Base-by-base conservation (phyloP, 2,329 filamentous ascomycete genomes). In the Pyrenochaeta sp. region DNA sequence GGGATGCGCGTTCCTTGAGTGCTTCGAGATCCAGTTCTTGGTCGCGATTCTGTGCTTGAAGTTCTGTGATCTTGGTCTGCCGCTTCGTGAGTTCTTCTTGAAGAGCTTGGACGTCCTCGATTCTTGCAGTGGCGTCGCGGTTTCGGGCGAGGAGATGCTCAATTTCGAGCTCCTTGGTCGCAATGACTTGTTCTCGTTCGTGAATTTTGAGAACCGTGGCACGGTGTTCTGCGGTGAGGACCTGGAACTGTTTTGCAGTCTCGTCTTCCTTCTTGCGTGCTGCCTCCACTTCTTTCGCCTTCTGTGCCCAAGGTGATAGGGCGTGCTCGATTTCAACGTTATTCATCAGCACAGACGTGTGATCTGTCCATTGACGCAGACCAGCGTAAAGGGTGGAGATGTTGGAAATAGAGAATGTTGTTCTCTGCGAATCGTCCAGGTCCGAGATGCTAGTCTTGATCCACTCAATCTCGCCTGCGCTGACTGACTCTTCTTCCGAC, bases 201-300 rank as follows among this genome's bases (percentile, higher is more conserved):
- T 92, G 89, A 26, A 81, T 67, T 44, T 75, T 68, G 13, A 73
- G 66, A 3, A 89, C 87, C 14, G 88, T 85, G 62, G 93, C 89
- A 54, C 86, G 84, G 55, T 94, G 82, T 55, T 93, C 87, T 39
- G 92, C 89, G 60, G 87, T 90, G 44, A 96, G 77, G 14, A 86
- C 84, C 6, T 87, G 83, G 40, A 96, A 81, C 68, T 96, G 89
- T 62, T 93, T 89, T 64, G 96, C 90, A 0, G 88, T 85, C 62
- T 96, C 90, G 26, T 91, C 81, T 0, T 90, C 87, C 23, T 90
- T 83, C 15, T 84, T 85, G 75, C 94, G 93, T 55, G 87, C 87
- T n/a, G 84, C 84, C 69, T 87, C 90, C 39, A 97, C 81, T 61
- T 94, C 88, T 59, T 88, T 84, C 3, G 90, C 86, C 40, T 92